Evolutionary conservation across 2,329 filamentous ascomycete genomes (phyloP).

Genomic region (Trichophyton schoenleinii): DNA sequence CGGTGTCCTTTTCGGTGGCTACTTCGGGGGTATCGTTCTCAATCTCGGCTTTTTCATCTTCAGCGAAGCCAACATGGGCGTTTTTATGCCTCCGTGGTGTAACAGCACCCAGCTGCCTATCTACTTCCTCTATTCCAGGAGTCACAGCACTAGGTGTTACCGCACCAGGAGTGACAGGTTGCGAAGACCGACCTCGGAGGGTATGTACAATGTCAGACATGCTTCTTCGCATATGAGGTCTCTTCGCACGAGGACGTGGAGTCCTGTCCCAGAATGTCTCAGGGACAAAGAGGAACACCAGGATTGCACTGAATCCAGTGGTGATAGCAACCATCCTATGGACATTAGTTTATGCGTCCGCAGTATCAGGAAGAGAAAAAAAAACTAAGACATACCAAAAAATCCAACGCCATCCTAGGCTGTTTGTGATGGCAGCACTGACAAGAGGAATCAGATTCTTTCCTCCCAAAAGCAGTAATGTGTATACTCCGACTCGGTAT

Average conservation of each 20-base stretch:
- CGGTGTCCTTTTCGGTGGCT: constrained; percentile 5
- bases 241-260: constrained; percentile 42
- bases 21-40: background rate
- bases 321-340: constrained; percentile 67
- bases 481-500: constrained; percentile 88
- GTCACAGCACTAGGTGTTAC: background rate
- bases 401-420: constrained; percentile 74
- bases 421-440: constrained; percentile 70
- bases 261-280: constrained; percentile 93
- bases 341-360: constrained; percentile 14
- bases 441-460: constrained; percentile 85
- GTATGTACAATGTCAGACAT: constrained; percentile 28
- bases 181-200: constrained; percentile 23
- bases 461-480: constrained; percentile 70
- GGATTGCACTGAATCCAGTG: constrained; percentile 53
- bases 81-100: constrained; percentile 20
- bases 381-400: constrained; percentile 52
- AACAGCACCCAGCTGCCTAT: constrained; percentile 13
- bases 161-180: constrained; percentile 5
- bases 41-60: constrained; percentile 19
- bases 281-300: constrained; percentile 82
- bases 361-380: background rate
- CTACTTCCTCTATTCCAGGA: constrained; percentile 2
- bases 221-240: constrained; percentile 24
- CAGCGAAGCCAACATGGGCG: constrained; percentile 47